These are phyloP conservation scores for Ceriops decandra DNA, from an alignment of 345 rosid genomes.

Conservation along the genomic window DNA sequence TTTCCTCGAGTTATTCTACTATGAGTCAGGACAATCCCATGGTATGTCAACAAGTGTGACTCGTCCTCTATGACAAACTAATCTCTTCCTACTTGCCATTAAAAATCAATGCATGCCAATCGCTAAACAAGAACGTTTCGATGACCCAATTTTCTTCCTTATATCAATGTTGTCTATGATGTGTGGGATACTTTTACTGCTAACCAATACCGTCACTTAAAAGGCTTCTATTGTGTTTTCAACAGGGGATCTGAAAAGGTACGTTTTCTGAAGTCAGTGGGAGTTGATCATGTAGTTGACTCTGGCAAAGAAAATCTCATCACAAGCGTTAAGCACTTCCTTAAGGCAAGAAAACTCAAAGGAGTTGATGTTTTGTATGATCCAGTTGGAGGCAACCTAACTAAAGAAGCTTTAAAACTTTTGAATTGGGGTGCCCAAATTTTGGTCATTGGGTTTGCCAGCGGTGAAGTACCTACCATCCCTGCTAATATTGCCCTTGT, in stretches of 20 bases:
- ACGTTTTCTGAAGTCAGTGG: constrained; percentile 62
- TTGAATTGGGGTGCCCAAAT: constrained; percentile 94
- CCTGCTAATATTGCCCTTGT: constrained; percentile 89
- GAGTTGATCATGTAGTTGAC: constrained; percentile 85
- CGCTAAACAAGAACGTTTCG: no score
- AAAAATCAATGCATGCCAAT: no score
- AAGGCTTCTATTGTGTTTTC: not conserved
- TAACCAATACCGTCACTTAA: not conserved
- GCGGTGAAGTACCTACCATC: constrained; percentile 79
- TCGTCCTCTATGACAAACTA: no score
- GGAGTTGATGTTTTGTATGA: constrained; percentile 86
- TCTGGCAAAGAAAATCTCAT: constrained; percentile 55
- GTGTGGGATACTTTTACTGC: not conserved
- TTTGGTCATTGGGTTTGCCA: constrained; percentile 84
- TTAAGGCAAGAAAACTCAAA: constrained; percentile 64
- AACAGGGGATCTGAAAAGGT: constrained; percentile 73
- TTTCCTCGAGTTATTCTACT: no score
- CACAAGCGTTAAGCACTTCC: constrained; percentile 64
- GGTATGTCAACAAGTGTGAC: no score
- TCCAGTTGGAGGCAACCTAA: constrained; percentile 86
- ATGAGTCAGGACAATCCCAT: no score
- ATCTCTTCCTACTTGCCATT: no score
- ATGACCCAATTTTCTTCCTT: not conserved
- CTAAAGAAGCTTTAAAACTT: constrained; percentile 71
- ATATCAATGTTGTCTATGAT: not conserved